Percentiles rank a stretch among this genome's conserved stretches.
Evolutionary conservation across 768 basidiomycete genomes (phyloP).

Genomic region (Amyloporia xantha): DNA sequence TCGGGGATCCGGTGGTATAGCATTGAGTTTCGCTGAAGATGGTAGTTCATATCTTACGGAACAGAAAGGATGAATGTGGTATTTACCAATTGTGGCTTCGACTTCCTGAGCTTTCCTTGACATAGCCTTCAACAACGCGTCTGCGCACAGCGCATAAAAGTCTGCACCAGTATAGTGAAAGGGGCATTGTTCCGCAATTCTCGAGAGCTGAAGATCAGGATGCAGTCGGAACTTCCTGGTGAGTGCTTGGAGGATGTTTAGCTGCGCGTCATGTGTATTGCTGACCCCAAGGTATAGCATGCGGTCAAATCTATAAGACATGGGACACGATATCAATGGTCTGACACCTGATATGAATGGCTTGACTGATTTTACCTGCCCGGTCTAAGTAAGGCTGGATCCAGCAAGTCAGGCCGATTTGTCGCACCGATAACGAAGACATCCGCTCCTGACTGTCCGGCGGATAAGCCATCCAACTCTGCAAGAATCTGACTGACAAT

Average conservation of each 20-base stretch:
- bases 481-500: conserved; percentile 94
- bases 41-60: neutral
- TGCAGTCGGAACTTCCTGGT: conserved; percentile 89
- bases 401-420: conserved; percentile 87
- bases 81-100: conserved; percentile 66
- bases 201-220: conserved; percentile 51
- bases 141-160: conserved; percentile 95
- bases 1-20: conserved; percentile 30
- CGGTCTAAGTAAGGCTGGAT: conserved; percentile 83
- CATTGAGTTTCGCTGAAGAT: conserved; percentile 35
- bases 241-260: conserved; percentile 81
- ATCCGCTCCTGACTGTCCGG: conserved; percentile 51
- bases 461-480: conserved; percentile 87
- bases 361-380: conserved; percentile 81
- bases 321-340: neutral
- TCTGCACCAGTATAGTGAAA: conserved; percentile 98
- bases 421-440: conserved; percentile 96
- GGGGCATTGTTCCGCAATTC: conserved; percentile 68
- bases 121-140: conserved; percentile 95
- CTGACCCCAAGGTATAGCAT: conserved; percentile 95
- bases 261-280: conserved; percentile 77
- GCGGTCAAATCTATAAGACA: conserved; percentile 78
- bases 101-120: conserved; percentile 76
- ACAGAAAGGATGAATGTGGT: neutral
- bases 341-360: neutral